Percentiles rank a stretch among this genome's conserved stretches.
Evolutionary conservation across 352 stramenopile genomes (phyloP).

Genomic region (Phytophthora pistaciae): DNA sequence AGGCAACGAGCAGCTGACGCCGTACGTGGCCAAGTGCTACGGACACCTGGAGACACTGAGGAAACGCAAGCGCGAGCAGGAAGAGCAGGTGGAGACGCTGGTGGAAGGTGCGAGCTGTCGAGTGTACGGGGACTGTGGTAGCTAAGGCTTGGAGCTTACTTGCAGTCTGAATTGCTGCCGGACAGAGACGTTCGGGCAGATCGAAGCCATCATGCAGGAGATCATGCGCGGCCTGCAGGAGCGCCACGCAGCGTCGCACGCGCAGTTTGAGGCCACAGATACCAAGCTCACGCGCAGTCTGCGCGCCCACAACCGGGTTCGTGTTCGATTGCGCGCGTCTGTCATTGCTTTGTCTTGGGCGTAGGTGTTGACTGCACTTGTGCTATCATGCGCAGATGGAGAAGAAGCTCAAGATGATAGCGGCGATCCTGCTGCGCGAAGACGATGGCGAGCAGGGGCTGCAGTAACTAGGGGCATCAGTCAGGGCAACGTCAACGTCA

Average conservation of each 20-base stretch:
- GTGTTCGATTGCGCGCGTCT: constrained; percentile 1
- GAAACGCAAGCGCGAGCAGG: constrained; percentile 65
- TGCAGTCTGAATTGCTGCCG: not conserved
- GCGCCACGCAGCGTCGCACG: constrained; percentile 42
- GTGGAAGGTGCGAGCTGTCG: constrained; percentile 45
- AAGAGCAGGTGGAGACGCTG: constrained; percentile 60
- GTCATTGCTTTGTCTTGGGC: not conserved
- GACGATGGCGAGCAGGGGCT: constrained; percentile 37
- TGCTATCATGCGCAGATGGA: constrained; percentile 43
- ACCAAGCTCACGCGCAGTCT: constrained; percentile 36
- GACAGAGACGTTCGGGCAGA: constrained; percentile 50
- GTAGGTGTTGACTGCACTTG: not conserved
- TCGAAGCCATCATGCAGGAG: constrained; percentile 54
- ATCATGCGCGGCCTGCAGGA: constrained; percentile 49
- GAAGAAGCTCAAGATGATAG: constrained; percentile 67
- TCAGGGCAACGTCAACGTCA: not conserved
- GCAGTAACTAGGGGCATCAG: constrained; percentile 12
- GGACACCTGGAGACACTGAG: constrained; percentile 44
- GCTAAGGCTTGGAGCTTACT: not conserved
- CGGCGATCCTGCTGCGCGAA: constrained; percentile 49
- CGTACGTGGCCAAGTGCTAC: constrained; percentile 58
- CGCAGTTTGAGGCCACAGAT: constrained; percentile 45
- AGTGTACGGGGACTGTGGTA: not conserved
- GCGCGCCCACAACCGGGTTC: constrained; percentile 45
- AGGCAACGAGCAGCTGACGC: constrained; percentile 36